Evolutionary conservation across 2,329 filamentous ascomycete genomes (phyloP), one percentile per base, ranked within the genome.

Genomic region (Aspergillus vadensis): DNA sequence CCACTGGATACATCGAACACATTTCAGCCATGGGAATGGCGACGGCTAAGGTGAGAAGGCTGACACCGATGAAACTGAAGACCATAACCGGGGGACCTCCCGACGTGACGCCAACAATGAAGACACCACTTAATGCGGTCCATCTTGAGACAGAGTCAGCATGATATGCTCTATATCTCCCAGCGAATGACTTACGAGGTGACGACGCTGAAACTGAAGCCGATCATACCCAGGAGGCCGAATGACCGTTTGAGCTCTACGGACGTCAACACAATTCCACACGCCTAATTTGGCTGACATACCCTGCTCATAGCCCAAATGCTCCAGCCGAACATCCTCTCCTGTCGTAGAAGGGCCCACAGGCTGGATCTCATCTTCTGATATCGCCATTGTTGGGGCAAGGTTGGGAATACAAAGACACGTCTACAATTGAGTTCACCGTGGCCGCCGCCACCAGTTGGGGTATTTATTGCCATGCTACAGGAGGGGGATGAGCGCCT

Each of bases 11-110:
- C 63, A 81, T 82, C 27, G 80, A 81, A 61, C 83, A 85, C 77
- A 83, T 86, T 67, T 87, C 84, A 19, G 84, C 84, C 80, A 86
- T 84, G 1, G 82, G 82, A 60, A 85, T 83, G 10, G 83, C 84
- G 5, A 86, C 83, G 7, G 80, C 77, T 12, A 86, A 70, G 1
- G 82, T 80, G 19, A 82, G 74, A 9, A 81, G 52, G 61, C 81
- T 83, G 23, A 86, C 80, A 4, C 78, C 82, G 21, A 86, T 70
- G 80, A 83, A 86, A 44, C 81, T 80, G 74, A 82, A 86, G 6
- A 86, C 78, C 81, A 86, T 86, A 44, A 86, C 83, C 0, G 84
- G 82, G 3, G 84, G 83, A 1, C 84, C 84, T 14, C 84, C 84
- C 38, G 82, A 79, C 59, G 80, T 80, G 10, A 85, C 80, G 5